Conservation (phyloP, 2,329 filamentous ascomycete species). For the Colletotrichum falcatum region DNA sequence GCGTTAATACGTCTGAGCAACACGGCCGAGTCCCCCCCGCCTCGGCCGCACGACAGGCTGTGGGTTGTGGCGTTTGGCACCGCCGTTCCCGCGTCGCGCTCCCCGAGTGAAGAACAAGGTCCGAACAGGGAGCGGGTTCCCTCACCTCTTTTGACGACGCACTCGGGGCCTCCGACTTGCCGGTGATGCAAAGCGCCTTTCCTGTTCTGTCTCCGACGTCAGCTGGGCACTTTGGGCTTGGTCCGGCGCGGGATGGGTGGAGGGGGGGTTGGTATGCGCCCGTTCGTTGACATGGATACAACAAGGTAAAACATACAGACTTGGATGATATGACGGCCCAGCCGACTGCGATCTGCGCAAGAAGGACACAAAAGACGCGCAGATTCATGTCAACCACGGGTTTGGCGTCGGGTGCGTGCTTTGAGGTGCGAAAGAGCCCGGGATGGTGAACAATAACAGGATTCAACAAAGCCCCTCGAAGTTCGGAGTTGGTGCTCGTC, state of each 20-base stretch:
- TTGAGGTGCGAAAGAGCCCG: neutral
- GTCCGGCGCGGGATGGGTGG: rapidly evolving
- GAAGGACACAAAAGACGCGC: neutral
- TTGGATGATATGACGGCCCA: neutral
- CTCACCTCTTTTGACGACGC: neutral
- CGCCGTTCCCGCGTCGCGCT: neutral
- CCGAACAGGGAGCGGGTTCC: too few relatives aligned
- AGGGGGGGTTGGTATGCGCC: too few relatives aligned
- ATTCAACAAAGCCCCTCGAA: too few relatives aligned
- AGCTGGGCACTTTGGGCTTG: neutral
- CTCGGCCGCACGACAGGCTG: neutral
- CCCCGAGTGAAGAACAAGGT: too few relatives aligned
- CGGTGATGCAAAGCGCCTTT: neutral
- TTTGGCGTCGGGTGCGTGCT: too few relatives aligned
- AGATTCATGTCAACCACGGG: neutral
- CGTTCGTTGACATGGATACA: neutral
- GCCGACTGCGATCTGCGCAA: neutral
- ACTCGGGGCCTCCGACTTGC: neutral
- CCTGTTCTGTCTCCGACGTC: neutral
- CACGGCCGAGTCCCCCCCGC: too few relatives aligned
- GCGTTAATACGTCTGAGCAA: neutral
- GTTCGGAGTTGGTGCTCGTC: neutral
- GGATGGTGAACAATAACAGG: neutral
- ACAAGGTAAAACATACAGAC: neutral
- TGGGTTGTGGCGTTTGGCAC: neutral